phyloP scores from a whole-genome alignment of 192 early-diverging fungal genomes.

The Gonapodya prolifera region DNA sequence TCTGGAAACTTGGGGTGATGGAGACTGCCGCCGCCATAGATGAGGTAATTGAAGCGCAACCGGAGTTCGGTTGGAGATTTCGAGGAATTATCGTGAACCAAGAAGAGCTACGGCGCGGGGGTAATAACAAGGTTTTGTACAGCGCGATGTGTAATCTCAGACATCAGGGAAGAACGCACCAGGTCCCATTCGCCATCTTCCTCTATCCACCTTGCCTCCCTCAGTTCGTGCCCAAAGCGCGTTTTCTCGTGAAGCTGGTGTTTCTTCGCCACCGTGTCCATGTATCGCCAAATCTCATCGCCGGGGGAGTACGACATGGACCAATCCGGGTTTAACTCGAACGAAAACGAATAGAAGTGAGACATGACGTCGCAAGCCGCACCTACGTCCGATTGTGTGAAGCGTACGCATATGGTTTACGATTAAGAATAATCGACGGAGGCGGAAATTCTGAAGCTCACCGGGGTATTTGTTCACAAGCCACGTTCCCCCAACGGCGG shows the following conservation, averaged over 20 bases:
- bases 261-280: not conserved
- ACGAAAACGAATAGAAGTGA: slow-evolving; percentile 29
- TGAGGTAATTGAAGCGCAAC: slow-evolving; percentile 16
- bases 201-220: not conserved
- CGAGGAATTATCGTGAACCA: too few relatives aligned
- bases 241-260: not conserved
- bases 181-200: not conserved
- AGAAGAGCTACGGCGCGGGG: too few relatives aligned
- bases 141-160: too few relatives aligned
- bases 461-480: slow-evolving; percentile 32
- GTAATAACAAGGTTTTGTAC: too few relatives aligned
- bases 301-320: not conserved
- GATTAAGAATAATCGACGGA: too few relatives aligned
- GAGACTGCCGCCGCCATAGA: not conserved
- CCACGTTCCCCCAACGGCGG: not conserved
- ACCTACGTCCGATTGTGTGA: too few relatives aligned
- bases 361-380: slow-evolving; percentile 37
- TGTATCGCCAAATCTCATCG: not conserved
- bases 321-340: slow-evolving; percentile 22
- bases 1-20: not conserved
- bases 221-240: not conserved
- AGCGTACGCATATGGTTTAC: too few relatives aligned
- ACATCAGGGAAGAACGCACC: not conserved
- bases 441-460: too few relatives aligned
- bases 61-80: too few relatives aligned